Base-by-base conservation (phyloP, 2,329 filamentous ascomycete genomes). In the Phaeosphaeriaceae sp. region DNA sequence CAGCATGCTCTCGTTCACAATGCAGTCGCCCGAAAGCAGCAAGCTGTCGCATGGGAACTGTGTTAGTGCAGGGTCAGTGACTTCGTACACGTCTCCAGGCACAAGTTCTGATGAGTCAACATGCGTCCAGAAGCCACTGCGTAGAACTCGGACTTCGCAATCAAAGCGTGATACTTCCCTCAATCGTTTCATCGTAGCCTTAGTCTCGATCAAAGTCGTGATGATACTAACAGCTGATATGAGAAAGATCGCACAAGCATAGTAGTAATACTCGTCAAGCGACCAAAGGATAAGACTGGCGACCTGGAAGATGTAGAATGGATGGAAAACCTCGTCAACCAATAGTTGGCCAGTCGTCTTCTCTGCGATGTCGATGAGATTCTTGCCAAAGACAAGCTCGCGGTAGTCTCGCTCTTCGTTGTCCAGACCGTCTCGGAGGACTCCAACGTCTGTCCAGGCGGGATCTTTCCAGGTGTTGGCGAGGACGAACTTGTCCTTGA, bases 1-100 rank as follows among this genome's bases (percentile, higher is more conserved):
- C 36, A 99, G 86, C 95, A 99, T 99, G 79, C 95, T 98, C 79
- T 99, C 95, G 71, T 99, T 99, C 65, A 99, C 93, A 62, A 99
- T 98, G 71, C 93, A 97, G 78, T 99, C 96, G 42, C 95, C 96
- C 52, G 91, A 92, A 0, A 99, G 84, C 6, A 99, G 81, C 33
- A 99, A 81, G 76, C 94, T 96, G 76, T 99, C 95, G 70, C 92
- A 95, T 0, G 95, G 95, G 61, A 98, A 91, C 68, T 96, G 91
- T 3, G 87, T 87, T 24, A 99, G 82, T 17, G 89, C 92, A 1
- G 95, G 95, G 76, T 99, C 96, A 56, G 94, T 97, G 50, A 99
- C 86, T 81, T 99, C 95, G 78, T 97, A 99, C 7, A 99, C 89
- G 75, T 99, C 95, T 31, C 95, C 95, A 1, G 96, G 95, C 10